phyloP scores from a whole-genome alignment of 2,329 filamentous ascomycete species.

The Beauveria medogensis region DNA sequence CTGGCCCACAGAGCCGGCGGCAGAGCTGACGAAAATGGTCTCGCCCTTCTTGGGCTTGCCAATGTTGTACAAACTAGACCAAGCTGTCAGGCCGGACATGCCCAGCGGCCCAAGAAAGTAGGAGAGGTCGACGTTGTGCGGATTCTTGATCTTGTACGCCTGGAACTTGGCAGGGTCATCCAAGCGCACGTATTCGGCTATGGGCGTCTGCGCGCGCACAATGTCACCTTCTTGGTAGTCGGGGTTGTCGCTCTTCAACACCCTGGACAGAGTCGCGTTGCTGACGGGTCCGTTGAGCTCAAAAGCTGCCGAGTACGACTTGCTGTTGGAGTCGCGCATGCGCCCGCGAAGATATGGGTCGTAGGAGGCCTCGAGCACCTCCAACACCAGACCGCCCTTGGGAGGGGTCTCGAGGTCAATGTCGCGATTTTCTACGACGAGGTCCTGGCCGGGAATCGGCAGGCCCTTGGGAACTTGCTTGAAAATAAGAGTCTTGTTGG shows the following conservation, averaged over 20 bases:
- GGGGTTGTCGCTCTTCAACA: slow-evolving; percentile 59
- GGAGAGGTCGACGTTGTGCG: slow-evolving; percentile 55
- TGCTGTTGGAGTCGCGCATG: slow-evolving; percentile 57
- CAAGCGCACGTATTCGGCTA: slow-evolving; percentile 62
- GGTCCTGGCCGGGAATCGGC: slow-evolving; percentile 63
- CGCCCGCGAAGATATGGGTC: slow-evolving; percentile 79
- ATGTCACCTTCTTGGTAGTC: slow-evolving; percentile 62
- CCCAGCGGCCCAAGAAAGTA: slow-evolving; percentile 65
- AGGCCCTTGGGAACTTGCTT: slow-evolving; percentile 57
- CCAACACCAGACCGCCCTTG: slow-evolving; percentile 57
- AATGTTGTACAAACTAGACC: slow-evolving; percentile 59
- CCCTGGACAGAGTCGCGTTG: slow-evolving; percentile 56
- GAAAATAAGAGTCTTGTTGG: slow-evolving; percentile 71
- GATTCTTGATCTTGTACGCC: slow-evolving; percentile 55
- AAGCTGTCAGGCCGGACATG: slow-evolving; percentile 58
- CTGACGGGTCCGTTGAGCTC: slow-evolving; percentile 53
- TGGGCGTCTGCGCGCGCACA: slow-evolving; percentile 47
- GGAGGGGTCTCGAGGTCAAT: slow-evolving; percentile 58
- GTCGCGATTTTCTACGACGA: slow-evolving; percentile 56
- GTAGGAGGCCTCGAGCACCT: slow-evolving; percentile 67
- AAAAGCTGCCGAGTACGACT: slow-evolving; percentile 52
- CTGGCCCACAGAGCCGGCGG: slow-evolving; percentile 74
- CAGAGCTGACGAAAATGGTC: slow-evolving; percentile 75
- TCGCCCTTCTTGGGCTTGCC: slow-evolving; percentile 57
- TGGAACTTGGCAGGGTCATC: slow-evolving; percentile 35